Evolutionary conservation across 805 yeast species (phyloP).

Genomic region (Pichia deserticola): DNA sequence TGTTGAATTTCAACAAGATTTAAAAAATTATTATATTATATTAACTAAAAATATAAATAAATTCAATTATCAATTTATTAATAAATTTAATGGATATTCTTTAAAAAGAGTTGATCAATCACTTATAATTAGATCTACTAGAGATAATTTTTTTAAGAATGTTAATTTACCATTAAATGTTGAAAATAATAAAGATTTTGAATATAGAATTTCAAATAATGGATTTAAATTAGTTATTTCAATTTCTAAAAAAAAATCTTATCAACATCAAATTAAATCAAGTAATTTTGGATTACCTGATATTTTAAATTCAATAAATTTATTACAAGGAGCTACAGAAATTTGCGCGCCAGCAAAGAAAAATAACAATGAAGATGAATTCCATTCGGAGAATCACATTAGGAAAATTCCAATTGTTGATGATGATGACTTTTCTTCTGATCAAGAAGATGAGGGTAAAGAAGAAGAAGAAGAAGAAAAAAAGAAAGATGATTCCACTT

Average conservation of each 20-base stretch:
- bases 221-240: constrained; percentile 18
- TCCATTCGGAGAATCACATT: background rate
- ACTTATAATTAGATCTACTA: constrained; percentile 16
- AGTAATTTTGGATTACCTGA: background rate
- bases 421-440: background rate
- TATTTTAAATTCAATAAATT: background rate
- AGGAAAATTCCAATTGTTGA: constrained; percentile 1
- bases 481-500: background rate
- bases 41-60: constrained; percentile 12
- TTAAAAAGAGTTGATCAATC: constrained; percentile 14
- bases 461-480: background rate
- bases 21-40: constrained; percentile 18
- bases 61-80: constrained; percentile 3
- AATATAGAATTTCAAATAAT: constrained; percentile 11
- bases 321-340: background rate
- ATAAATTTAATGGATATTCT: constrained; percentile 19
- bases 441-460: background rate
- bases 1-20: constrained; percentile 15
- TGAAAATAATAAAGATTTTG: constrained; percentile 12
- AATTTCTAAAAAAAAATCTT: constrained; percentile 9
- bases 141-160: constrained; percentile 18
- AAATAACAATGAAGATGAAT: background rate
- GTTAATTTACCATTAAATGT: constrained; percentile 21
- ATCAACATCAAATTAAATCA: background rate
- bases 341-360: background rate